A percentile compares a stretch with the other conserved stretches of the same genome.
Evolutionary conservation across 2,329 filamentous ascomycete species (phyloP).

Genomic region (Fusarium dimerum): DNA sequence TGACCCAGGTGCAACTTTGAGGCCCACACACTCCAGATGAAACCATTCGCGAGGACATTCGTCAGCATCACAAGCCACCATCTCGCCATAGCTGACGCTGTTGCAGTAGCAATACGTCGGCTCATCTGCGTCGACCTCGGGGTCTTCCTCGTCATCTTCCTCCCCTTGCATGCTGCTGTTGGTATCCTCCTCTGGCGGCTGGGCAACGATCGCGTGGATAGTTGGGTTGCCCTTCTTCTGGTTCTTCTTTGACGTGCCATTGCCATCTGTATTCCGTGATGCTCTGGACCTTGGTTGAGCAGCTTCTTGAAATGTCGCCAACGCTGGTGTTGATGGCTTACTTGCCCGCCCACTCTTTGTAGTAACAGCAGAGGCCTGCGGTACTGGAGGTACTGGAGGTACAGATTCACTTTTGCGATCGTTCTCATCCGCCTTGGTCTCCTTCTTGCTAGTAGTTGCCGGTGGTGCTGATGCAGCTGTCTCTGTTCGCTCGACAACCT

Average conservation of each 20-base stretch:
- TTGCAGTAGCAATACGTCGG: constrained; percentile 80
- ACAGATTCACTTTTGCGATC: constrained; percentile 49
- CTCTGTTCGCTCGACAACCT: constrained; percentile 32
- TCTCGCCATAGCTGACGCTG: constrained; percentile 78
- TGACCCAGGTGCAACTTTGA: constrained; percentile 75
- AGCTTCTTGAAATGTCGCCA: constrained; percentile 60
- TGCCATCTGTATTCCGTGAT: constrained; percentile 47
- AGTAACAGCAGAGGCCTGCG: constrained; percentile 49
- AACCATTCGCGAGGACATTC: constrained; percentile 80
- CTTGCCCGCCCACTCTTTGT: constrained; percentile 68
- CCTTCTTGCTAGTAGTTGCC: constrained; percentile 42
- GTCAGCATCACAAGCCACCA: constrained; percentile 78
- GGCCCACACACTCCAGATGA: constrained; percentile 77
- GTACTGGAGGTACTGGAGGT: constrained; percentile 39
- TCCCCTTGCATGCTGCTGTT: constrained; percentile 43
- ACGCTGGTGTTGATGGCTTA: constrained; percentile 65
- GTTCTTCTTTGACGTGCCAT: constrained; percentile 53
- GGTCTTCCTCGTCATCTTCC: constrained; percentile 46
- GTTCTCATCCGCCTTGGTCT: constrained; percentile 40
- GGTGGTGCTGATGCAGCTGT: constrained; percentile 27
- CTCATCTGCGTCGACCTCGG: constrained; percentile 68
- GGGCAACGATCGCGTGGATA: constrained; percentile 39
- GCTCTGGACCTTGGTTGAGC: constrained; percentile 56
- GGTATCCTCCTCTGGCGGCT: constrained; percentile 42
- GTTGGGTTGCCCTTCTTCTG: constrained; percentile 58